Base-by-base conservation (phyloP, 257 asterid species). In the Misopates orontium region DNA sequence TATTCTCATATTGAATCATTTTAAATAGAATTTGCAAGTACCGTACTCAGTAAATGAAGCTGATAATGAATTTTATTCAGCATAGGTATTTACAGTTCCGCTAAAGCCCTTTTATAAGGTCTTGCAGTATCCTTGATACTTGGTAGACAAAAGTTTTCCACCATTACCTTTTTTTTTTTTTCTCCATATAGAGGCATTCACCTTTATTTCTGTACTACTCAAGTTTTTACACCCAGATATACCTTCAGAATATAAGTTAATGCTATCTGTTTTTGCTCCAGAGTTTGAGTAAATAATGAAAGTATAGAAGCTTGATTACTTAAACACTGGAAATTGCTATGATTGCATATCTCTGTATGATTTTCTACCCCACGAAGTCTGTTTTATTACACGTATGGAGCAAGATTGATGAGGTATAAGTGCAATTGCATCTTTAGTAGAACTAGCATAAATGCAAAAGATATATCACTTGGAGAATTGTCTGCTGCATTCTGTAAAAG, bases 351-450 rank as follows among this genome's bases (percentile, higher is more conserved):
- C 13, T 55, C 42, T 17, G 14, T 56, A 49, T 9, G 32, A 24
- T 19, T 47, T 50, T 58, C 21, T 56, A 39, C 50, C 49, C 59
- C 42, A 20, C 1, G 7, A 32, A 47, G 20, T 47, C 28, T 47
- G 32, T 20, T 70, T 70, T 45, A 19, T 42, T 32, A 52, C n/a
- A 50, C 10, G 62, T 32, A 9, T 17, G 24, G n/a, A 23, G 66
- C 19, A 18, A 44, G 50, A 45, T 31, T 51, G n/a, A 31, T 59
- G 42, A 18, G 58, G 50, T 45, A 5, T 45, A 65, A 48, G 9
- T 41, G 55, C 40, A 39, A 31, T 23, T 40, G 32, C 45, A 66
- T 56, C 21, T 49, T 59, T 50, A 18, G 53, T 48, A 28, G 52
- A 13, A 42, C 49, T 15, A 45, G 18, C 6, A 45, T 45, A n/a